Base-by-base conservation (phyloP, 768 basidiomycete genomes). In the Leucocoprinus birnbaumii region DNA sequence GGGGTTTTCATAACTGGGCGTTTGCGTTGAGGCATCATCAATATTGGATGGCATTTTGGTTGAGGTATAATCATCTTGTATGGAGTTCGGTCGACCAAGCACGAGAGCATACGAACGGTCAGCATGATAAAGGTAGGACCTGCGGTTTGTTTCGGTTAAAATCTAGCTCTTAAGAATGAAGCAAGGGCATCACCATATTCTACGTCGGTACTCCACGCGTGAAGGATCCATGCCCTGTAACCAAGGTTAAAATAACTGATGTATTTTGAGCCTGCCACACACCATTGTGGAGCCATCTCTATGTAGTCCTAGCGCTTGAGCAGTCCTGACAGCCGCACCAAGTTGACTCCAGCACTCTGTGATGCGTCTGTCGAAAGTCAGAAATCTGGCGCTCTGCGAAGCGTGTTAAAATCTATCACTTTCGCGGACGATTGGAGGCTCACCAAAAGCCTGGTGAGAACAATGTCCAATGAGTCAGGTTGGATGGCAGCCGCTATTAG, bases 291-390 rank as follows among this genome's bases (percentile, higher is more conserved):
- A 81, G 9, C 89, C 91, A 69, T 98, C 94, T 48, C 94, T 81
- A 71, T 97, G 94, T 34, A 98, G 71, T 8, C 94, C 95, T 19
- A 98, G 82, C 2, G 94, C 94, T 63, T 96, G 94, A 8, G 94
- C 94, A 27, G 94, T 97, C 56, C 94, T 73, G 13, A 98, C 87
- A 46, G 92, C 92, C 5, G 94, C 94, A 34, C 94, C 94, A 16
- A 98, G 76, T 63, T 96, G 93, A 66, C 91, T 93, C 93, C 94
- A 98, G 63, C 94, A 94, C 71, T 97, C 94, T 7, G 94, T 94
- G 56, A 96, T 89, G 45, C 90, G 84, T 46, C 89, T 83, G 65
- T 92, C 89, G 63, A 91, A 82, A 59, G 83, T 83, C 51, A 83
- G 65, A 64, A 82, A 82, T 11, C 81, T 75, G 45, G 81, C 80